Percentiles rank a stretch among this genome's conserved stretches.
phyloP scores from a whole-genome alignment of 176 grass and related monocot species.

The Miscanthus lutarioriparius region DNA sequence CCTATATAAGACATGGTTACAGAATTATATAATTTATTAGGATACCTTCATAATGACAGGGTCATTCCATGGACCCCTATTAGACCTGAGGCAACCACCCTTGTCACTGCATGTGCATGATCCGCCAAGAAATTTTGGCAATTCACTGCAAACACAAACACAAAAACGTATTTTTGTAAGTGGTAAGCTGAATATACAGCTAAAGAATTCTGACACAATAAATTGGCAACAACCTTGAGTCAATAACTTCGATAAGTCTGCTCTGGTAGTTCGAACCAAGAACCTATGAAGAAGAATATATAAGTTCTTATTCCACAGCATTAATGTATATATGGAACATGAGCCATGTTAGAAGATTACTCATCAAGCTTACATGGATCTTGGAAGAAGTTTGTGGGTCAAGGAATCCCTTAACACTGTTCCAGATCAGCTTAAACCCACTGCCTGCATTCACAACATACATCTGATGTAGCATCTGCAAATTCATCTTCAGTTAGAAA shows the following conservation, averaged over 20 bases:
- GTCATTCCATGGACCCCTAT: conserved; percentile 91
- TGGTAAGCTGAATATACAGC: background rate
- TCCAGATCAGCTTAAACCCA: conserved; percentile 88
- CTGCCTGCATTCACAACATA: conserved; percentile 83
- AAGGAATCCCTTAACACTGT: conserved; percentile 84
- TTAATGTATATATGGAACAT: background rate
- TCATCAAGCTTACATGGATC: conserved; percentile 67
- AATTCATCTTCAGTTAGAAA: conserved; percentile 20
- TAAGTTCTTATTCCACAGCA: background rate
- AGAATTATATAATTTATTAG: background rate
- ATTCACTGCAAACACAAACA: conserved; percentile 52
- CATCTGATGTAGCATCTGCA: conserved; percentile 91
- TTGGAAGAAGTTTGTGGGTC: conserved; percentile 89
- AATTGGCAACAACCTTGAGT: conserved; percentile 56
- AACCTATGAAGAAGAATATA: conserved; percentile 45
- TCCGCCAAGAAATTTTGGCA: conserved; percentile 84
- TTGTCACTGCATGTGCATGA: conserved; percentile 64
- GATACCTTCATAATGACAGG: conserved; percentile 62
- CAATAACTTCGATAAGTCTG: conserved; percentile 73
- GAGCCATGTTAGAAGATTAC: background rate
- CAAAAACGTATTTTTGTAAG: background rate
- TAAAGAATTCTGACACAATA: conserved; percentile 9
- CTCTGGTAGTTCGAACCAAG: conserved; percentile 77
- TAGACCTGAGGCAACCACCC: conserved; percentile 76
- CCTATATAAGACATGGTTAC: background rate